Evolutionary conservation across 768 basidiomycete genomes (phyloP).

Genomic region (Porphyrellus cyaneotinctus): DNA sequence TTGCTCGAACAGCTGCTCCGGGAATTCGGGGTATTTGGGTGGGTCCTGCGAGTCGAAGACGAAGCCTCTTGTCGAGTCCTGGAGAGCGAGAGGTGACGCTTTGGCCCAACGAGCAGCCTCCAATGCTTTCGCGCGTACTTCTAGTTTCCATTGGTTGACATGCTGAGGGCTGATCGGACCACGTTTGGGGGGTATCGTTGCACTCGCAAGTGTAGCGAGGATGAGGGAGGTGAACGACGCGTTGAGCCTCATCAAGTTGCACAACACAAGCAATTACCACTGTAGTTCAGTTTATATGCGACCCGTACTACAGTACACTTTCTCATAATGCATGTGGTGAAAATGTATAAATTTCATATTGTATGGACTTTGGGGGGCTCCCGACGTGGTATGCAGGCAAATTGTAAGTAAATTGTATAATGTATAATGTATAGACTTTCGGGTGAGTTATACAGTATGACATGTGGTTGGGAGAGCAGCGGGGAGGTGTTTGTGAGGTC

Average conservation of each 20-base stretch:
- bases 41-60: constrained; percentile 3
- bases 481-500: no score
- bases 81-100: constrained; percentile 21
- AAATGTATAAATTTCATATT: no score
- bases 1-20: constrained; percentile 71
- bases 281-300: no score
- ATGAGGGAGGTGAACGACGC: constrained; percentile 9
- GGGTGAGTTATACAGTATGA: no score
- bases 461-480: no score
- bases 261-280: no score
- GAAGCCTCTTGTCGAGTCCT: constrained; percentile 15
- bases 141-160: constrained; percentile 62
- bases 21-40: constrained; percentile 39
- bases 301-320: no score
- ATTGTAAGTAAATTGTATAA: no score
- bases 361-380: no score
- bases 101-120: constrained; percentile 7
- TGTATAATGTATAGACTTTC: no score
- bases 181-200: constrained; percentile 8
- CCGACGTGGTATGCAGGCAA: no score
- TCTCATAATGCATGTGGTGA: no score
- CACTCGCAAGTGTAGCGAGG: constrained; percentile 8
- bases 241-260: constrained; percentile 17
- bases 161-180: constrained; percentile 48
- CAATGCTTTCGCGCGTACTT: constrained; percentile 21